These are phyloP conservation scores for Lasiodiplodia sp. DNA, from an alignment of 2,329 filamentous ascomycete genomes.

Conservation along the genomic window DNA sequence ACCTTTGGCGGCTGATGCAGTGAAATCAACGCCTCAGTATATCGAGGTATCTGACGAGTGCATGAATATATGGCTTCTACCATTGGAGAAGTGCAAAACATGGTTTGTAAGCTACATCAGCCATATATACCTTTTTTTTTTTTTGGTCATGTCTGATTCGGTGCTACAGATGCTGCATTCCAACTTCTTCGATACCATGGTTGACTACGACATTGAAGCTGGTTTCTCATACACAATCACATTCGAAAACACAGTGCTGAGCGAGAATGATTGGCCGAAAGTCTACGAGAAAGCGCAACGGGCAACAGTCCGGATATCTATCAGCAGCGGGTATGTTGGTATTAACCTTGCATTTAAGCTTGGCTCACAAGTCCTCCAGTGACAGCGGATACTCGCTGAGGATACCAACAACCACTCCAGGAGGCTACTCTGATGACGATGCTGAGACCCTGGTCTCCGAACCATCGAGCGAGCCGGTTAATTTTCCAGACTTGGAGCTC, in stretches of 20 bases:
- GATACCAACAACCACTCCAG: background rate
- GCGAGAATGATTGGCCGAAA: constrained; percentile 6
- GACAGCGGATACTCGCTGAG: background rate
- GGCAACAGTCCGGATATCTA: background rate
- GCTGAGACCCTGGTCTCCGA: constrained; percentile 11
- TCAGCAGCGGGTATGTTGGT: background rate
- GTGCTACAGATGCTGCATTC: background rate
- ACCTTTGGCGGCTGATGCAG: background rate
- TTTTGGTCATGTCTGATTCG: background rate
- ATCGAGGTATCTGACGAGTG: constrained; percentile 17
- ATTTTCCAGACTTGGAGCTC: background rate
- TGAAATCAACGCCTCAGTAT: background rate
- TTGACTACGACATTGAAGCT: background rate
- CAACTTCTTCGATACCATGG: background rate
- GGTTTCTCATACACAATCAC: background rate
- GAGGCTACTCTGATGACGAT: background rate
- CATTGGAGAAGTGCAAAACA: background rate
- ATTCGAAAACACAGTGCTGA: background rate
- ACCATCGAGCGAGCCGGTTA: background rate
- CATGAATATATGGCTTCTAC: constrained; percentile 11
- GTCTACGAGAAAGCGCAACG: background rate
- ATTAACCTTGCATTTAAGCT: too few relatives aligned
- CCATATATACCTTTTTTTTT: too few relatives aligned
- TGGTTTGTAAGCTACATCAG: constrained; percentile 12
- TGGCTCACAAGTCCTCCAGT: background rate